Evolutionary conservation across 768 basidiomycete species (phyloP).

Genomic region (Hemileccinum rubropunctum): DNA sequence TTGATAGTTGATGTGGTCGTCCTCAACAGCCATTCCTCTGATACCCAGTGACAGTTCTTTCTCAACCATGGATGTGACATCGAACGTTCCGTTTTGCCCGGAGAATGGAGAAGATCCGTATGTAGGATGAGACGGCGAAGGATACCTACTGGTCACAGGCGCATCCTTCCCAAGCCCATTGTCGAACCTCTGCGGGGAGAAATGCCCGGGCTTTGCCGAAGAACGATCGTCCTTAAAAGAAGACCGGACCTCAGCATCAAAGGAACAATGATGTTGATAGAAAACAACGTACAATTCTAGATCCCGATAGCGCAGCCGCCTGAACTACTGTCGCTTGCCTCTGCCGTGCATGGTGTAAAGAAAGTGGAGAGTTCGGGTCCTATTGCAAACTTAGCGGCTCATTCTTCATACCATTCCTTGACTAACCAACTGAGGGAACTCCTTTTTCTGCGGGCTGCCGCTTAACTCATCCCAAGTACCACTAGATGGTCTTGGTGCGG

Average conservation of each 20-base stretch:
- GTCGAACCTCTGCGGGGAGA: slow-evolving; percentile 56
- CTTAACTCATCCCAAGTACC: slow-evolving; percentile 60
- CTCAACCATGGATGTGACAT: slow-evolving; percentile 43
- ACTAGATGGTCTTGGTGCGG: slow-evolving; percentile 45
- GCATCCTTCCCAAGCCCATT: slow-evolving; percentile 41
- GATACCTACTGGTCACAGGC: slow-evolving; percentile 38
- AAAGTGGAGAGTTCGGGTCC: slow-evolving; percentile 43
- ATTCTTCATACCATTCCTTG: slow-evolving; percentile 1
- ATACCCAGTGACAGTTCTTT: slow-evolving; percentile 56
- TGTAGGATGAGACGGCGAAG: slow-evolving; percentile 44
- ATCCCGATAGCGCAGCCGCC: slow-evolving; percentile 35
- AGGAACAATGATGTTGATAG: slow-evolving; percentile 5
- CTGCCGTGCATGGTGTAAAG: slow-evolving; percentile 45
- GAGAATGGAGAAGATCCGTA: slow-evolving; percentile 33
- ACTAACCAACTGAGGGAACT: slow-evolving; percentile 48
- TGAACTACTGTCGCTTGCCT: slow-evolving; percentile 42
- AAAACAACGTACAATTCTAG: slow-evolving; percentile 38
- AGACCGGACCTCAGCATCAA: slow-evolving; percentile 15
- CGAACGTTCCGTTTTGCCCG: slow-evolving; percentile 34
- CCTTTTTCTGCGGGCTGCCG: slow-evolving; percentile 49
- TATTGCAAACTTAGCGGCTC: slow-evolving; percentile 24
- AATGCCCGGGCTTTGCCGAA: slow-evolving; percentile 45
- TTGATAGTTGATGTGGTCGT: slow-evolving; percentile 41
- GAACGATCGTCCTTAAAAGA: slow-evolving; percentile 46
- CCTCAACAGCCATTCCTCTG: slow-evolving; percentile 61